Percentiles rank a stretch among this genome's conserved stretches.
Conservation (phyloP, 2,329 filamentous ascomycete species). For the Aspergillus transmontanensis region DNA sequence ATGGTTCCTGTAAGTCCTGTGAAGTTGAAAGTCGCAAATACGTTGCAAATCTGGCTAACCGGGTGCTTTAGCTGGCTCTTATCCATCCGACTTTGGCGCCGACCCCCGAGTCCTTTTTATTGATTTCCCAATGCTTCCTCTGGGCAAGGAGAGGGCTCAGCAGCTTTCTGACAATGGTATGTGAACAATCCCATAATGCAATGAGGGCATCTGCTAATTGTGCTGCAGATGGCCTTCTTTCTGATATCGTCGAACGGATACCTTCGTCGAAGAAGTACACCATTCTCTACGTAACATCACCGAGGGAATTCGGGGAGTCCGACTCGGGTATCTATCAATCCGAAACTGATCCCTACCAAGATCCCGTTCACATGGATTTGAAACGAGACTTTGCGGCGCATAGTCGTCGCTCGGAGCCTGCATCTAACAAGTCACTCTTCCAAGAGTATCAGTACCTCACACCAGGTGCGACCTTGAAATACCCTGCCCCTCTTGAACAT, state of each 20-base stretch:
- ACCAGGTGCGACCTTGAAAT: constrained; percentile 62
- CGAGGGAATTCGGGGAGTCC: constrained; percentile 42
- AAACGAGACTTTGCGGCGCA: constrained; percentile 62
- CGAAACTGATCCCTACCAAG: constrained; percentile 56
- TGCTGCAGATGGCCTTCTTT: constrained; percentile 49
- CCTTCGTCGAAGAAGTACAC: constrained; percentile 65
- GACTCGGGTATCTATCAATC: constrained; percentile 60
- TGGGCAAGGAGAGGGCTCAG: constrained; percentile 36
- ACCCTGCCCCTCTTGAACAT: not conserved
- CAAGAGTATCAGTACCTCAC: constrained; percentile 95
- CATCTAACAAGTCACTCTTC: constrained; percentile 57
- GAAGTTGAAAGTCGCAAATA: constrained; percentile 8
- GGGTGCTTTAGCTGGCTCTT: constrained; percentile 38
- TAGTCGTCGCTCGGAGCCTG: constrained; percentile 41
- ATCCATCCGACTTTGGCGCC: constrained; percentile 38
- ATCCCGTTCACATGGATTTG: constrained; percentile 69
- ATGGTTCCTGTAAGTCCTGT: constrained; percentile 43
- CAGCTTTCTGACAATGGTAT: constrained; percentile 48
- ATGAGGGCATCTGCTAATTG: not conserved
- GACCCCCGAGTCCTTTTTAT: constrained; percentile 49
- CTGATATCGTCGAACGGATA: constrained; percentile 50
- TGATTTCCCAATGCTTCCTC: constrained; percentile 47
- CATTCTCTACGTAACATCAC: constrained; percentile 72
- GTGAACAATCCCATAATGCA: constrained; percentile 14
- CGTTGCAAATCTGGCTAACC: constrained; percentile 20